Evolutionary conservation across 805 yeast genomes (phyloP), one percentile per base, ranked within the genome.

Genomic region (Yarrowia osloensis): DNA sequence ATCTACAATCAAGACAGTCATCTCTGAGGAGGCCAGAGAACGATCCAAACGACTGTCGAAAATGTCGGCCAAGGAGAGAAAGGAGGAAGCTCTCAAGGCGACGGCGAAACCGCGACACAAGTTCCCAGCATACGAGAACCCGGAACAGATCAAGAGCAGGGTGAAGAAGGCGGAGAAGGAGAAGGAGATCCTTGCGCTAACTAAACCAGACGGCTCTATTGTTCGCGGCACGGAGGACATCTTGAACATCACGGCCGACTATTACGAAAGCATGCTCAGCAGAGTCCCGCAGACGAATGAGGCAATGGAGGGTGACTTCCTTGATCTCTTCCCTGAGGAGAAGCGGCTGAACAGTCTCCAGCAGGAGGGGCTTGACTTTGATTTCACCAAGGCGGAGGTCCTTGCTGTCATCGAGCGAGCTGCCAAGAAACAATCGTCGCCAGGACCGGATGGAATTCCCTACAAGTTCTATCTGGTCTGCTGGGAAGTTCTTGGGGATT

Each of bases 11-110:
- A 40, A 40, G 46, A 12, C 46, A 40, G 46, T 40, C 24, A 21
- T 40, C 46, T 40, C 46, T 40, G 46, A 40, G 46, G 46, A 40
- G 46, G 46, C 46, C 46, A 40, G 46, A 40, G 46, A 40, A 11
- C 22, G 46, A 19, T 11, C 46, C 7, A 19, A 4, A 3, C 24
- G 26, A 9, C 46, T 19, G 4, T 40, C 46, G 11, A 24, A 13
- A 4, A 19, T 40, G 9, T 9, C 46, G 13, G 22, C 26, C 15
- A 11, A 19, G 9, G 26, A 40, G 46, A 40, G 46, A 26, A 40
- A 40, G 46, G 6, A 40, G 26, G 24, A 6, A 19, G 46, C 46
- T 4, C 22, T 40, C 15, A 11, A 21, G 13, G 46, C 46, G 24
- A 40, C 46, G 6, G 46, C 46, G 9, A 19, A 11, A 40, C 26